Base-by-base conservation (phyloP, 1,284 basidiomycete genomes). In the Irpex sp. region DNA sequence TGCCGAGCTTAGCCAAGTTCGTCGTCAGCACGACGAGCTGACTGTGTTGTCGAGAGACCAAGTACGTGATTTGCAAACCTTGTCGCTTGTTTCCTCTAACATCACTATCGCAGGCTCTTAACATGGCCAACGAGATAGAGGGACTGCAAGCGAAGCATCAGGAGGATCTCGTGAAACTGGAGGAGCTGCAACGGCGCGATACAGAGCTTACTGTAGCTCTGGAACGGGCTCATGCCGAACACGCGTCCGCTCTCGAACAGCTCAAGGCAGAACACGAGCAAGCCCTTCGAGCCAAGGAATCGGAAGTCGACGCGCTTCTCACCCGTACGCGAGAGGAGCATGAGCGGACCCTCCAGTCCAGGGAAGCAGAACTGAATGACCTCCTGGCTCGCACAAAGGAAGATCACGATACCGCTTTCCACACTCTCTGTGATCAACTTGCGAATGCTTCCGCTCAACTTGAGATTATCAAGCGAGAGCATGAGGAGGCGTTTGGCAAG, bases 101-200 rank as follows among this genome's bases (percentile, higher is more conserved):
- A 58, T 46, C 26, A 43, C 3, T 54, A 17, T 11, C 35, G 5
- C 59, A 95, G 90, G 81, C 92, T 33, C 73, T 88, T 62, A 95
- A 95, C 70, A 93, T 95, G 90, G 92, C 92, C 6, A 87, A 81
- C 55, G 93, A 95, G 71, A 83, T 96, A 50, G 89, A 92, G 65
- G 83, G 84, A 56, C 78, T 95, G 19, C 86, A 87, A 46, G 77
- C 79, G 54, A 85, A 87, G 71, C 86, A 92, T 67, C 74, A 80
- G 56, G 78, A 82, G 33, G 79, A 83, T 59, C 71, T 88, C 4
- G 72, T 69, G 19, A 77, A 79, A 43, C 62, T 92, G 5, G 85
- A 88, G 66, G 77, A 81, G 50, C 76, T 86, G 55, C 79, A 83
- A 70, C 71, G 79, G 55, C 86, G 81, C 49, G 89, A 91, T 70